A percentile compares a stretch with the other conserved stretches of the same genome.
These are phyloP conservation scores for Pleurotus djamor DNA, from an alignment of 768 basidiomycete genomes.

Conservation along the genomic window DNA sequence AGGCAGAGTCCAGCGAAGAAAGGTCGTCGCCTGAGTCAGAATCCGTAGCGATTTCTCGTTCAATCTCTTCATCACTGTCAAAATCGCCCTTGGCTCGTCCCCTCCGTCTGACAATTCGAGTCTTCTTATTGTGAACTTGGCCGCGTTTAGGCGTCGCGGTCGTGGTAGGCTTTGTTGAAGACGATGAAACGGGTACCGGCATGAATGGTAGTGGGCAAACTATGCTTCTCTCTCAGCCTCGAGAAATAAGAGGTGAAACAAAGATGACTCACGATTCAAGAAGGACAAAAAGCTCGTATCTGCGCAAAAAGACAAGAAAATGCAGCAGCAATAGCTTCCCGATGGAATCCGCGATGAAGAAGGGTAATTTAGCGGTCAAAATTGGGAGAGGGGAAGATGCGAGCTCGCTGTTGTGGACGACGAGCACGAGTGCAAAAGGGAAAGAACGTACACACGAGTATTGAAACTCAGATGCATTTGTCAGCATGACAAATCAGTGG, in stretches of 20 bases:
- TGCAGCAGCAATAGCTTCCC: background rate
- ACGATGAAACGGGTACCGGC: constrained; percentile 29
- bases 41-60: constrained; percentile 68
- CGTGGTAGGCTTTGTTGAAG: constrained; percentile 28
- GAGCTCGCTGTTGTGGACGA: background rate
- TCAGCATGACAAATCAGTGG: constrained; percentile 2
- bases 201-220: background rate
- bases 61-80: constrained; percentile 78
- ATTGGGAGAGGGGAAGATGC: background rate
- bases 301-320: background rate
- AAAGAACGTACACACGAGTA: constrained; percentile 2
- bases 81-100: constrained; percentile 57
- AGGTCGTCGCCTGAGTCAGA: constrained; percentile 59
- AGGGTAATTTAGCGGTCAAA: background rate
- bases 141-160: constrained; percentile 28
- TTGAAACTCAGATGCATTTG: constrained; percentile 2
- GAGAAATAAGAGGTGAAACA: constrained; percentile 5
- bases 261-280: background rate
- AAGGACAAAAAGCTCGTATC: background rate
- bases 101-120: constrained; percentile 53
- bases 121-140: constrained; percentile 34
- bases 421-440: constrained; percentile 3
- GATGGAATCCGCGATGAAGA: background rate
- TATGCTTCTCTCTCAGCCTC: background rate
- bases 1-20: constrained; percentile 56